Conservation (phyloP, 805 yeast genomes). For the Hanseniaspora singularis region DNA sequence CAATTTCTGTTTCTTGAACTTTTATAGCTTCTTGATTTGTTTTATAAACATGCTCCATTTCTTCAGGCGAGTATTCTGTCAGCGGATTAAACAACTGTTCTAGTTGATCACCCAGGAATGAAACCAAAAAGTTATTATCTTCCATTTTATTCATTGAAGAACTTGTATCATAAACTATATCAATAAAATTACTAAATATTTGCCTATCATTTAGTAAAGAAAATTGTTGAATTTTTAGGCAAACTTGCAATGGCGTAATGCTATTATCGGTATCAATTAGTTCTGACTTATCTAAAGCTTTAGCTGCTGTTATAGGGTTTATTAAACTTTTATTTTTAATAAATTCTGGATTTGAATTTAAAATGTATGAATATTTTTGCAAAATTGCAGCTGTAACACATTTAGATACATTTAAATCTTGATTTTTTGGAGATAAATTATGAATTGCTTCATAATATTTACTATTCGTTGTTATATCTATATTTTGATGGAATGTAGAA, state of each 20-base stretch:
- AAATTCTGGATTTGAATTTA: conserved; percentile 17
- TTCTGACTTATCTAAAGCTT: conserved; percentile 53
- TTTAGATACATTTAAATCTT: conserved; percentile 49
- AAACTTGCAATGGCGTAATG: conserved; percentile 43
- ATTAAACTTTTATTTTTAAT: conserved; percentile 30
- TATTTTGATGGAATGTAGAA: conserved; percentile 41
- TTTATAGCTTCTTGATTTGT: conserved; percentile 36
- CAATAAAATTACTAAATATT: conserved; percentile 47
- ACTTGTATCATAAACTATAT: conserved; percentile 57
- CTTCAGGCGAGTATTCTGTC: conserved; percentile 84
- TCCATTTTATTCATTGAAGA: conserved; percentile 36
- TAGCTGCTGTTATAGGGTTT: conserved; percentile 83
- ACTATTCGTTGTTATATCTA: conserved; percentile 49
- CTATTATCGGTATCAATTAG: conserved; percentile 35
- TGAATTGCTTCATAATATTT: conserved; percentile 69
- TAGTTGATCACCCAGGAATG: conserved; percentile 66
- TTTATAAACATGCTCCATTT: conserved; percentile 55
- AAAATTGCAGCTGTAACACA: conserved; percentile 66
- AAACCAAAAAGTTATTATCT: conserved; percentile 64
- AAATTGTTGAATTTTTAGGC: conserved; percentile 40
- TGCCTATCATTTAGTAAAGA: conserved; percentile 45
- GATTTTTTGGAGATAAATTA: conserved; percentile 42
- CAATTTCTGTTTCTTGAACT: conserved; percentile 29
- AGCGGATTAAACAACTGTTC: conserved; percentile 84
- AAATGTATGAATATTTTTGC: conserved; percentile 51